Evolutionary conservation across 208 protist species (phyloP), one percentile per base, ranked within the genome.

Genomic region (Phytomonas serpens): DNA sequence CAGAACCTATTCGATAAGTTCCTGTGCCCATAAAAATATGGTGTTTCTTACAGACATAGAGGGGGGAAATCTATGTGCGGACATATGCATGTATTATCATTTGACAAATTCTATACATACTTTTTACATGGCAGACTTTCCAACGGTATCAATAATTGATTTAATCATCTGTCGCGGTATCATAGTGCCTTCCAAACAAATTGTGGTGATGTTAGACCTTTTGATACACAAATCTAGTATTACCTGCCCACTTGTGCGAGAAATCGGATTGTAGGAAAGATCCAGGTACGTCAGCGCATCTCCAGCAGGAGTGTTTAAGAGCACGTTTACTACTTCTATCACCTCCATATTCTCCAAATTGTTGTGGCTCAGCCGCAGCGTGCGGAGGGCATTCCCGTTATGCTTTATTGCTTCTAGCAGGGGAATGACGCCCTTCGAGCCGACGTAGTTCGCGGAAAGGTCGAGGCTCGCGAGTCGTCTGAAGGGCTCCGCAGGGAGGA

Each of bases 391-490:
- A 69, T 36, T 16, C 29, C 47, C 47, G 32, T 69, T 69, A n/a
- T 27, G 40, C 3, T 69, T 33, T 19, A 69, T 34, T 2, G 66
- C 66, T 13, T 61, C 32, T 36, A 69, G 23, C 9, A 69, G 30
- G 19, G 66, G 66, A 32, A 13, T 13, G 23, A 69, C n/a, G 4
- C 66, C 66, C 32, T 23, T 34, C 42, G 32, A 34, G 11, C 66
- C 66, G 2, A 69, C 66, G 36, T 69, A 69, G 23, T 69, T 69
- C 29, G 42, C 66, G 42, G 66, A 69, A 13, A 69, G 42, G 66
- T 69, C 66, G 47, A 69, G 4, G 34, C 47, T 31, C 34, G 32
- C 66, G 16, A 69, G 66, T 33, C 47, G 42, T 23, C 11, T 42
- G 30, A 34, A 14, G 11, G 66, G 66, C 11, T 33, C 29, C 34